Evolutionary conservation across 345 rosid genomes (phyloP).

Genomic region (Sonneratia alba): DNA sequence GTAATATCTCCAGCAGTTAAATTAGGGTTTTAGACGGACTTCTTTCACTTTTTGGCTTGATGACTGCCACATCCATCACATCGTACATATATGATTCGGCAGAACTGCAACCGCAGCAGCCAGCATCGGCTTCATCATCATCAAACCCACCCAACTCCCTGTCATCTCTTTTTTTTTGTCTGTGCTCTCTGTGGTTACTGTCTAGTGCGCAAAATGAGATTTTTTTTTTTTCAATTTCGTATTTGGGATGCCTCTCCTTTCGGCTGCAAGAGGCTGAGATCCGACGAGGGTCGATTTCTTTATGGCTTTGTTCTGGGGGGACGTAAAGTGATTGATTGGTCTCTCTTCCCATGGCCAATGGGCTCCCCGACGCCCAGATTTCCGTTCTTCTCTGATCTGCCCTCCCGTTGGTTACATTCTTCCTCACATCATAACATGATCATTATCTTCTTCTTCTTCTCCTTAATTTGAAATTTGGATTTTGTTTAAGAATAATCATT

Average conservation of each 20-base stretch:
- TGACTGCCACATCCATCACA: too few species aligned
- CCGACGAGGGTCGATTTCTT: constrained; percentile 10
- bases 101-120: too few species aligned
- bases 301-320: neutral
- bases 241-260: constrained; percentile 9
- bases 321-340: too few species aligned
- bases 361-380: too few species aligned
- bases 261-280: constrained; percentile 9
- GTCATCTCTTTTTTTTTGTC: neutral
- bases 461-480: neutral
- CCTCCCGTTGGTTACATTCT: too few species aligned
- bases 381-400: too few species aligned
- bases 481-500: neutral
- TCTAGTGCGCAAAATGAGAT: neutral
- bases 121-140: too few species aligned
- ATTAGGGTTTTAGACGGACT: too few species aligned
- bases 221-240: neutral
- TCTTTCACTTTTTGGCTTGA: too few species aligned
- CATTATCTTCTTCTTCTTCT: neutral
- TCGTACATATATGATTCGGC: too few species aligned
- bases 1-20: too few species aligned
- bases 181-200: neutral
- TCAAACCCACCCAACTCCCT: neutral
- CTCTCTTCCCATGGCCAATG: too few species aligned
- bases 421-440: neutral